These are phyloP conservation scores for Nannochloropsis granulata DNA, from an alignment of 108 stramenopile genomes.

Conservation along the genomic window DNA sequence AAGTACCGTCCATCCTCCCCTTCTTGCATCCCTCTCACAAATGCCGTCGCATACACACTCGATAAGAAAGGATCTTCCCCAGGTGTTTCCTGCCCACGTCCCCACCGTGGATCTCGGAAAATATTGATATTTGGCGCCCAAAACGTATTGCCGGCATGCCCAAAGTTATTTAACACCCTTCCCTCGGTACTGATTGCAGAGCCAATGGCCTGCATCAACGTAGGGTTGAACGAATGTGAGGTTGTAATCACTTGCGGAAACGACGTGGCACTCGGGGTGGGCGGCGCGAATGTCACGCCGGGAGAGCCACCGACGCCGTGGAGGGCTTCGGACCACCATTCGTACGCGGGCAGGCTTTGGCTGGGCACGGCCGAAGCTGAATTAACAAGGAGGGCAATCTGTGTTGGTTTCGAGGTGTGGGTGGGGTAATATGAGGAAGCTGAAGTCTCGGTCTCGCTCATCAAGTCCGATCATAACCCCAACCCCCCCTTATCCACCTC, in stretches of 20 bases:
- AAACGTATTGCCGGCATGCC: conserved; percentile 42
- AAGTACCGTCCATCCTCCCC: conserved; percentile 3
- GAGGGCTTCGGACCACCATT: conserved; percentile 23
- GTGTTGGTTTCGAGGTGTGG: background rate
- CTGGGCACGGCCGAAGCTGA: background rate
- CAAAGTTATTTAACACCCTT: conserved; percentile 27
- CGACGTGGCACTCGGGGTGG: conserved; percentile 5
- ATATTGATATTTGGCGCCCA: conserved; percentile 54
- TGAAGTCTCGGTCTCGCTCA: background rate
- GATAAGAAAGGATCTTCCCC: conserved; percentile 54
- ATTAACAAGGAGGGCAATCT: background rate
- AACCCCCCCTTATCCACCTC: too few species aligned
- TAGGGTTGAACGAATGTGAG: conserved; percentile 41
- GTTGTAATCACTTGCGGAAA: conserved; percentile 44
- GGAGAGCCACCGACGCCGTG: conserved; percentile 18
- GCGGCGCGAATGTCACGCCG: conserved; percentile 1
- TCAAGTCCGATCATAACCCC: too few species aligned
- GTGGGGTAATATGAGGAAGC: background rate
- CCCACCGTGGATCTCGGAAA: conserved; percentile 58
- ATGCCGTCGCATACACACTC: conserved; percentile 39
- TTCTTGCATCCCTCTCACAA: conserved; percentile 43
- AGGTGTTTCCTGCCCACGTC: conserved; percentile 48
- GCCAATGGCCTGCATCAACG: conserved; percentile 39
- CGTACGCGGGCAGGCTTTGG: background rate
- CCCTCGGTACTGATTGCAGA: conserved; percentile 42